Evolutionary conservation across 768 basidiomycete species (phyloP), one percentile per base, ranked within the genome.

Genomic region (Candolleomyces aberdarensis): DNA sequence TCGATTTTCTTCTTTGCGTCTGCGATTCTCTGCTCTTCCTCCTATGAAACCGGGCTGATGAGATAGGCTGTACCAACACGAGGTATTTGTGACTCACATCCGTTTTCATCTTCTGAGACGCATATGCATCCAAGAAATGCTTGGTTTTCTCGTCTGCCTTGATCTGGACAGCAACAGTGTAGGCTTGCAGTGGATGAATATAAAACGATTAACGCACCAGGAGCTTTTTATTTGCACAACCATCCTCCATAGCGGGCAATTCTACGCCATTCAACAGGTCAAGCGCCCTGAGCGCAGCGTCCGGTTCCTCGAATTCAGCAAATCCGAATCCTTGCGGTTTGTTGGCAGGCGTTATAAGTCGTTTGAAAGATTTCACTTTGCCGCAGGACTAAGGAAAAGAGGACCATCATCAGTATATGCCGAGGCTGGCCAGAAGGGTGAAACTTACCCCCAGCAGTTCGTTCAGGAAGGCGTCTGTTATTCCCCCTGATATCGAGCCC

Each of bases 281-380:
- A 47, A 82, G 60, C 4, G 82, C 92, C 63, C 96, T 82, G 62
- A 96, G 75, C 3, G 97, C 95, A 62, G 89, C 87, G 71, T 96
- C 92, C 14, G 96, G 93, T 58, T 96, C 96, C 71, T 96, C 92
- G 70, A 85, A 98, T 72, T 96, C 92, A 53, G 94, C 96, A 74
- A 98, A 99, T 10, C 96, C 97, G 70, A 98, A 98, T 3, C 94
- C 94, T 77, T 96, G 92, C 6, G 96, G 91, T 72, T 96, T 93
- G 69, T 96, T 93, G 17, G 91, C 88, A 26, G 94, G 92, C 1
- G 94, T 96, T 50, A 92, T 91, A 22, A 96, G 86, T 15, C 96
- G 88, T 67, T 96, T 98, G 77, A 99, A 92, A 0, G 92, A 93
- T 62, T 87, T 86, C 62, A 98, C 79, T 3, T 88, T 85, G 14